Conservation (phyloP, 192 early-diverging fungal genomes). For the Coemansia sp. region DNA sequence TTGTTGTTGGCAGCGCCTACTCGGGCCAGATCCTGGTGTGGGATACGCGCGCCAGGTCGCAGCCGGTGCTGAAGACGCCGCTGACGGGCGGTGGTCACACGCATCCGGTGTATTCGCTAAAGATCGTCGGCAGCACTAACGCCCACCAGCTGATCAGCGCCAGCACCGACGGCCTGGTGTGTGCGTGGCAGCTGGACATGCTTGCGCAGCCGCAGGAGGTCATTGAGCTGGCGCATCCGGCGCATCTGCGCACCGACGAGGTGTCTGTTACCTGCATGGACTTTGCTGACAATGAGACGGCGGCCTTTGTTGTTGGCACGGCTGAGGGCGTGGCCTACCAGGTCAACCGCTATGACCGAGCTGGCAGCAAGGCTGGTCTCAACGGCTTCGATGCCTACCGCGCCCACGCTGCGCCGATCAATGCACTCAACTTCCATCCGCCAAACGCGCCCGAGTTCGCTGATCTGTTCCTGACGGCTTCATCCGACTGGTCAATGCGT, state of each 20-base stretch:
- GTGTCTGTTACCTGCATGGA: constrained; percentile 88
- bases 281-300: constrained; percentile 91
- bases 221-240: constrained; percentile 73
- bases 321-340: constrained; percentile 94
- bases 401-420: constrained; percentile 87
- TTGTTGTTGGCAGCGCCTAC: constrained; percentile 94
- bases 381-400: constrained; percentile 81
- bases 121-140: constrained; percentile 92
- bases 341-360: constrained; percentile 92
- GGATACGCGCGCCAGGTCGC: constrained; percentile 90
- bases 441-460: constrained; percentile 72
- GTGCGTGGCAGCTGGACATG: constrained; percentile 98
- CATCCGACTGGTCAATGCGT: constrained; percentile 97
- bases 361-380: constrained; percentile 96
- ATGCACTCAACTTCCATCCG: constrained; percentile 91
- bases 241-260: constrained; percentile 85
- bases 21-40: constrained; percentile 97
- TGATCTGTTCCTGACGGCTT: constrained; percentile 88
- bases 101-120: constrained; percentile 90
- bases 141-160: constrained; percentile 91
- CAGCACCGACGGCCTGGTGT: constrained; percentile 94
- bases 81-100: constrained; percentile 92
- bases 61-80: constrained; percentile 91
- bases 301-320: constrained; percentile 92
- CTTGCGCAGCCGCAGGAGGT: constrained; percentile 94